Evolutionary conservation across 306 rosid genomes (phyloP).

Genomic region (Inga leiocalycina): DNA sequence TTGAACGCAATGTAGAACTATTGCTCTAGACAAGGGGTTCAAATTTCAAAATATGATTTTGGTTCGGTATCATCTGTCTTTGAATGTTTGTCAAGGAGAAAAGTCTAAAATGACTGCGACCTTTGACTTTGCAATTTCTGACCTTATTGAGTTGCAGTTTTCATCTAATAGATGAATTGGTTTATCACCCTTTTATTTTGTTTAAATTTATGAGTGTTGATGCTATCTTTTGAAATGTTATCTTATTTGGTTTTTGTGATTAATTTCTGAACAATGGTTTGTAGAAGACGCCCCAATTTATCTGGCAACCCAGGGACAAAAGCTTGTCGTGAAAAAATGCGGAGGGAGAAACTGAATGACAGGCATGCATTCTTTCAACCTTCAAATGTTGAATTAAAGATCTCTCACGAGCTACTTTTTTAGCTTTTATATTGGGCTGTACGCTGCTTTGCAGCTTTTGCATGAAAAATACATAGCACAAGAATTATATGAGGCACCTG

Average conservation of each 20-base stretch:
- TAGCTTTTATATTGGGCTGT: neutral
- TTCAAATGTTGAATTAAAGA: neutral
- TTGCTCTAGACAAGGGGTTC: neutral
- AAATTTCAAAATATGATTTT: slow-evolving; percentile 8
- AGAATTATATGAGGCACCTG: neutral
- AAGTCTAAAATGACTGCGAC: neutral
- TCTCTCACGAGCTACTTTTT: neutral
- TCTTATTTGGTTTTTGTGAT: slow-evolving; percentile 7
- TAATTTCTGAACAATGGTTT: slow-evolving; percentile 18
- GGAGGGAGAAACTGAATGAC: slow-evolving; percentile 89
- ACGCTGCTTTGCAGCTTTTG: slow-evolving; percentile 6
- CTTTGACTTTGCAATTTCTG: neutral
- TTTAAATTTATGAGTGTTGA: neutral
- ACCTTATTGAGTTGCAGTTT: neutral
- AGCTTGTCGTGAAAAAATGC: slow-evolving; percentile 88
- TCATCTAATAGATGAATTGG: neutral
- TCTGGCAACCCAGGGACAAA: slow-evolving; percentile 62
- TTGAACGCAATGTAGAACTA: slow-evolving; percentile 1
- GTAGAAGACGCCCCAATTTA: slow-evolving; percentile 61
- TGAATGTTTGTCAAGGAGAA: neutral
- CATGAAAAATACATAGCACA: neutral
- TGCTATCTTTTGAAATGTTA: slow-evolving; percentile 16
- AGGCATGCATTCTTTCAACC: slow-evolving; percentile 49
- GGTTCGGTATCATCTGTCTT: slow-evolving; percentile 5
- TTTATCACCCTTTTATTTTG: slow-evolving; percentile 1